phyloP scores from a whole-genome alignment of 2,329 filamentous ascomycete genomes.

The Teratosphaeria destructans region DNA sequence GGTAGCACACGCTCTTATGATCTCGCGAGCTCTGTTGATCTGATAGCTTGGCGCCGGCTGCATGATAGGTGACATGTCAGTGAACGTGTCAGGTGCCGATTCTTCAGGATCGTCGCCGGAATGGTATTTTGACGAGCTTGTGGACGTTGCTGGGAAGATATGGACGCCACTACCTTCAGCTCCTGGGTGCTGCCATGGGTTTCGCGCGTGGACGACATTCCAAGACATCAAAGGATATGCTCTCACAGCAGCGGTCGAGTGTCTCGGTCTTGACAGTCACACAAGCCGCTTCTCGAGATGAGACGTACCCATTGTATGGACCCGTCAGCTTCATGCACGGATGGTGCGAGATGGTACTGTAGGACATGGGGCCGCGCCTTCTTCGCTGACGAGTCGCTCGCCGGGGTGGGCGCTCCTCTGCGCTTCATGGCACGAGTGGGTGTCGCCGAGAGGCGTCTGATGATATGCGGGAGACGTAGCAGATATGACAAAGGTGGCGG shows the following conservation, averaged over 20 bases:
- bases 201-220: too few species aligned
- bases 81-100: not conserved
- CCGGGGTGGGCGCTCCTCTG: conserved; percentile 10
- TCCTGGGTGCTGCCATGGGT: too few species aligned
- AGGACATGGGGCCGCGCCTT: conserved; percentile 26
- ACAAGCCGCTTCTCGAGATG: too few species aligned
- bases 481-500: not conserved
- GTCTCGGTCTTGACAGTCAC: too few species aligned
- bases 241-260: too few species aligned
- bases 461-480: not conserved
- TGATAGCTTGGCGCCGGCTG: conserved; percentile 53
- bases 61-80: conserved; percentile 28
- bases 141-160: too few species aligned
- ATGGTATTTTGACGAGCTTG: too few species aligned
- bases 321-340: conserved; percentile 34
- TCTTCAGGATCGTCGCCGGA: too few species aligned
- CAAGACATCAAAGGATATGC: too few species aligned
- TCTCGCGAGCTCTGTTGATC: conserved; percentile 44
- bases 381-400: conserved; percentile 15
- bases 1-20: conserved; percentile 48
- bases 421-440: conserved; percentile 14
- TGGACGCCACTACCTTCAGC: too few species aligned
- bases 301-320: not conserved
- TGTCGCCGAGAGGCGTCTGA: not conserved
- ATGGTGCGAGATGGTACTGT: conserved; percentile 37